Evolutionary conservation across 495 filamentous ascomycete genomes (phyloP).

Genomic region (Penicillium samsonianum): DNA sequence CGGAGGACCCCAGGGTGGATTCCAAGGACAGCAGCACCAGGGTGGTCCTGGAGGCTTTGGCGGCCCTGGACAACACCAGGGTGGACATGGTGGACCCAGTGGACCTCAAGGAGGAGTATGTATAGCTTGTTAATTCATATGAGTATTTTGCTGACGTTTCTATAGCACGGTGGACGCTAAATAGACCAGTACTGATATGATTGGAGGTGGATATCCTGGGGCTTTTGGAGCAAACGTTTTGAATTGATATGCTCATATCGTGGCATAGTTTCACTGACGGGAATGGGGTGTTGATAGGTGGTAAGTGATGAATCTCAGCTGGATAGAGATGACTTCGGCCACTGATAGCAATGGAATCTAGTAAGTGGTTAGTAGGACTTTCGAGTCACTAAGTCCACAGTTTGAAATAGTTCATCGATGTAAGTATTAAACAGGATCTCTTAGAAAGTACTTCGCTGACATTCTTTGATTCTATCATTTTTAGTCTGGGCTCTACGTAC

Average conservation of each 20-base stretch:
- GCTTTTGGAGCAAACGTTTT: neutral
- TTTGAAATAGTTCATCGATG: too few relatives aligned
- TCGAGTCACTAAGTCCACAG: too few relatives aligned
- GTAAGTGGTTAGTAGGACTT: too few relatives aligned
- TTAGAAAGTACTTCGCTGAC: too few relatives aligned
- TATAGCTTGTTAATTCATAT: neutral
- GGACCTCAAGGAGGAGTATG: constrained; percentile 2
- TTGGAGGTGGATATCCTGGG: neutral
- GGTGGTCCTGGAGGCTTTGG: neutral
- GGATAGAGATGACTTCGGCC: too few relatives aligned
- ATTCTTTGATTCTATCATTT: too few relatives aligned
- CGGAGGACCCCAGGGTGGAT: neutral
- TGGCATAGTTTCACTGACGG: constrained; percentile 12
- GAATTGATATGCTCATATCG: neutral
- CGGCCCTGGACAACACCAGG: neutral
- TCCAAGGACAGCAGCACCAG: neutral
- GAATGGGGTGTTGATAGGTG: too few relatives aligned
- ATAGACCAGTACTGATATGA: neutral
- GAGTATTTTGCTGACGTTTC: neutral
- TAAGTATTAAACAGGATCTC: too few relatives aligned
- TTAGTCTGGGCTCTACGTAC: too few relatives aligned
- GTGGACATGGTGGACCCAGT: neutral
- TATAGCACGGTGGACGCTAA: constrained; percentile 3
- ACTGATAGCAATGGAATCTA: too few relatives aligned
- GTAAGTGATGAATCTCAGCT: too few relatives aligned